phyloP scores from a whole-genome alignment of 1,139 yeast species.

The Blastobotrys persicus region DNA sequence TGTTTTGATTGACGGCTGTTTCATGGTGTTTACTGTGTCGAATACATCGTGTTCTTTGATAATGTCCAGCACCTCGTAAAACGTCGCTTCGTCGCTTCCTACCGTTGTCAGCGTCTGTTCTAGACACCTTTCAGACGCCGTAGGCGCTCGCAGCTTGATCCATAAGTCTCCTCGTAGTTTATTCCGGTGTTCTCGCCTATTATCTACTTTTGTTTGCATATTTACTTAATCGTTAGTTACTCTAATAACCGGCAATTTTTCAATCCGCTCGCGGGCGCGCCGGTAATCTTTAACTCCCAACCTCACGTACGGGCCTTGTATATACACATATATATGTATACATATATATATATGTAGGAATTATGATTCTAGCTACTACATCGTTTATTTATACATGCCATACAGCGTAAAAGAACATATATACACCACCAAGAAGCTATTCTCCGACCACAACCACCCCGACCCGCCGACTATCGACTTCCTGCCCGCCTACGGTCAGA shows the following conservation, averaged over 20 bases:
- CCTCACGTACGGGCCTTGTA: not conserved
- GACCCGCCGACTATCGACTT: too few relatives aligned
- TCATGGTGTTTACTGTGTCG: not conserved
- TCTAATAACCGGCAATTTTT: too few relatives aligned
- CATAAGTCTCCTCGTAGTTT: not conserved
- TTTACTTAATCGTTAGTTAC: slow-evolving; percentile 6
- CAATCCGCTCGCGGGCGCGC: not conserved
- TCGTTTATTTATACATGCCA: too few relatives aligned
- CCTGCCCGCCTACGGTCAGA: too few relatives aligned
- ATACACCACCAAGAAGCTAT: too few relatives aligned
- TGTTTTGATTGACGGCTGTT: slow-evolving; percentile 1
- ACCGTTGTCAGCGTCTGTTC: not conserved
- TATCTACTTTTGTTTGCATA: not conserved
- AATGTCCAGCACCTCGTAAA: not conserved
- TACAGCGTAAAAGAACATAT: too few relatives aligned
- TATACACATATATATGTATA: too few relatives aligned
- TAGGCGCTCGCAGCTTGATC: not conserved
- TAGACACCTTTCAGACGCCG: slow-evolving; percentile 1
- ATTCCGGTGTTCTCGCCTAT: not conserved
- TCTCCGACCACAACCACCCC: too few relatives aligned
- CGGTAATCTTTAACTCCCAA: too few relatives aligned
- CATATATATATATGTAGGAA: not conserved
- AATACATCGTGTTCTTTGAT: slow-evolving; percentile 4
- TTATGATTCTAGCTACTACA: too few relatives aligned
- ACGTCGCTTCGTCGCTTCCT: not conserved